Evolutionary conservation across 352 stramenopile species (phyloP).

Genomic region (Phytophthora kernoviae): DNA sequence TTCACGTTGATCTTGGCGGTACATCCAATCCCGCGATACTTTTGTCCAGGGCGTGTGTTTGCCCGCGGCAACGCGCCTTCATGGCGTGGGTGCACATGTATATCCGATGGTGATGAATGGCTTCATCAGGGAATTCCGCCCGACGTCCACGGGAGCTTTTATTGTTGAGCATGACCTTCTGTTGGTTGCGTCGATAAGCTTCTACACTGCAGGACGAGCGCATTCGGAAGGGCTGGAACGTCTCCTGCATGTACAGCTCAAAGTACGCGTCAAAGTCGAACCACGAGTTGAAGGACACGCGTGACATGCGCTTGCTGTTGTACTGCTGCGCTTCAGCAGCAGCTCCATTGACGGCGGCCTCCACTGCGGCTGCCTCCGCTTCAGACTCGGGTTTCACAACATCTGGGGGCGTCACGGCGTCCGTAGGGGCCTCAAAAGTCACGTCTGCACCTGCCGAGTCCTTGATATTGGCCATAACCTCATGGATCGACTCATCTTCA

Average conservation of each 20-base stretch:
- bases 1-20: slow-evolving; percentile 90
- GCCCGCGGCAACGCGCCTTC: slow-evolving; percentile 83
- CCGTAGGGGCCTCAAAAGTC: slow-evolving; percentile 36
- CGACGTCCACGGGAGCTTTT: slow-evolving; percentile 81
- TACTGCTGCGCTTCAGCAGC: slow-evolving; percentile 45
- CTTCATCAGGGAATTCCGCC: slow-evolving; percentile 81
- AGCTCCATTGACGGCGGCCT: slow-evolving; percentile 25
- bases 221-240: slow-evolving; percentile 88
- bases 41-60: slow-evolving; percentile 75
- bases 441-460: slow-evolving; percentile 41
- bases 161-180: slow-evolving; percentile 90
- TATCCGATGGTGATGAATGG: slow-evolving; percentile 88
- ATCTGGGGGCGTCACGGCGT: slow-evolving; percentile 16
- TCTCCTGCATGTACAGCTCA: slow-evolving; percentile 89
- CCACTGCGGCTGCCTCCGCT: too few relatives aligned
- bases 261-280: slow-evolving; percentile 89
- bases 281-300: slow-evolving; percentile 88
- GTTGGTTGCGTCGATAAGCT: slow-evolving; percentile 82
- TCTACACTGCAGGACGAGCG: slow-evolving; percentile 85
- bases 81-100: slow-evolving; percentile 91
- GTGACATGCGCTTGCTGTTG: slow-evolving; percentile 84
- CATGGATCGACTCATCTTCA: slow-evolving; percentile 60
- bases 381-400: slow-evolving; percentile 15
- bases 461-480: slow-evolving; percentile 78
- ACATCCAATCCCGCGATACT: slow-evolving; percentile 84